Percentiles rank a stretch among this genome's conserved stretches.
Evolutionary conservation across 139 green algal species (phyloP).

Genomic region (Auxenochlorella pyrenoidosa): DNA sequence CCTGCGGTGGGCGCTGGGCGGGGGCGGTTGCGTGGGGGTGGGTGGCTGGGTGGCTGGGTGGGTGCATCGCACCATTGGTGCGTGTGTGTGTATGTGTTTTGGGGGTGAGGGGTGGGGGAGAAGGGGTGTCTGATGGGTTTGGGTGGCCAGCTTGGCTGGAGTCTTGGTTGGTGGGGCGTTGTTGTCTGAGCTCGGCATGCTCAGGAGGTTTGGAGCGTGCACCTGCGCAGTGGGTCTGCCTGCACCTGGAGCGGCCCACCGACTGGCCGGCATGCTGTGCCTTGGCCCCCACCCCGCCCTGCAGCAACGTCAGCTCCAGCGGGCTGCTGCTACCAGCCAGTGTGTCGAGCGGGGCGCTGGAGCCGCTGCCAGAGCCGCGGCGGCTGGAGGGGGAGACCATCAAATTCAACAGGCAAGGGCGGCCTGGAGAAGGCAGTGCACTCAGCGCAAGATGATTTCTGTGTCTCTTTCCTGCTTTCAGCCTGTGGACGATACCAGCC

Average conservation of each 20-base stretch:
- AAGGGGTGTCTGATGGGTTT: not conserved
- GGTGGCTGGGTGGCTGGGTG: too few species aligned
- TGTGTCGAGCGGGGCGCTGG: not conserved
- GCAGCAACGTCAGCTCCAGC: slow-evolving; percentile 74
- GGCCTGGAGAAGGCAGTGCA: too few species aligned
- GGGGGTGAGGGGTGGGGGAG: not conserved
- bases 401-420: slow-evolving; percentile 45
- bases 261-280: not conserved
- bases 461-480: too few species aligned
- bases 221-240: not conserved
- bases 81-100: too few species aligned
- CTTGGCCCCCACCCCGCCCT: not conserved
- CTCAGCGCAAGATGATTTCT: too few species aligned
- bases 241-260: not conserved
- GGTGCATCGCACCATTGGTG: too few species aligned
- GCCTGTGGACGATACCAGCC: not conserved
- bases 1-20: slow-evolving; percentile 17
- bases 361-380: slow-evolving; percentile 43
- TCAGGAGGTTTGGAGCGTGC: too few species aligned
- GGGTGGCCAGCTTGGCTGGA: too few species aligned
- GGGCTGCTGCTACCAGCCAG: slow-evolving; percentile 35
- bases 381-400: slow-evolving; percentile 53
- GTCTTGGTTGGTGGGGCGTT: too few species aligned
- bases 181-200: too few species aligned
- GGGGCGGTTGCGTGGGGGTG: too few species aligned